These are phyloP conservation scores for Cytospora schulzeri DNA, from an alignment of 2,329 filamentous ascomycete genomes.

Conservation along the genomic window DNA sequence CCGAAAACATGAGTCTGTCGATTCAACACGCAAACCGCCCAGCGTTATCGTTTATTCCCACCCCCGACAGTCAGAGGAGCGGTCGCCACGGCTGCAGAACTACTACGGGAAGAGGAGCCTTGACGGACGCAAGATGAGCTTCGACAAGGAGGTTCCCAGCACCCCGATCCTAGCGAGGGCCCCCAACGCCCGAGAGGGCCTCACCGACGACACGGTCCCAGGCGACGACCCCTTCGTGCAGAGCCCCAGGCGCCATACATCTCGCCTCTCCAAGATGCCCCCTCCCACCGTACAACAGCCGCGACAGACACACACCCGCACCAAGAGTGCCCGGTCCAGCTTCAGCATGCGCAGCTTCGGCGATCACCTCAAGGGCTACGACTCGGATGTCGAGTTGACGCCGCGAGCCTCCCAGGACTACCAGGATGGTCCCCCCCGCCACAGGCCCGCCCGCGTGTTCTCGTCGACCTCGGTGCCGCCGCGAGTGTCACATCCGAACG, in stretches of 20 bases:
- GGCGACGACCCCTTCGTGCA: conserved; percentile 62
- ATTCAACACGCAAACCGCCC: conserved; percentile 47
- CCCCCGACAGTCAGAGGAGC: conserved; percentile 37
- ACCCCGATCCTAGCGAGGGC: conserved; percentile 59
- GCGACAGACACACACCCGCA: conserved; percentile 44
- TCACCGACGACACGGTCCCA: conserved; percentile 63
- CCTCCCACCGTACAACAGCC: conserved; percentile 40
- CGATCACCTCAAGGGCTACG: conserved; percentile 33
- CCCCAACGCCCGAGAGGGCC: conserved; percentile 62
- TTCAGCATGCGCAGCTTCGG: conserved; percentile 45
- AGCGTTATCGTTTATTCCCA: conserved; percentile 58
- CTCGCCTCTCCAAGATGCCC: conserved; percentile 55
- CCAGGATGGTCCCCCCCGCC: conserved; percentile 27
- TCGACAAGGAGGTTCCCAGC: conserved; percentile 47
- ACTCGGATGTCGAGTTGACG: conserved; percentile 40
- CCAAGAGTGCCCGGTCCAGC: conserved; percentile 51
- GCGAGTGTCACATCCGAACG: conserved; percentile 50
- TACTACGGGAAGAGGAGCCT: conserved; percentile 35
- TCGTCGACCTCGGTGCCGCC: conserved; percentile 48
- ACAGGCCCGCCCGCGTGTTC: conserved; percentile 42
- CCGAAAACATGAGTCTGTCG: conserved; percentile 41
- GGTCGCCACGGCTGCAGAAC: conserved; percentile 32
- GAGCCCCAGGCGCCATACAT: conserved; percentile 53
- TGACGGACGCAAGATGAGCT: conserved; percentile 43
- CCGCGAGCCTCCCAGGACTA: conserved; percentile 41